Percentiles rank a stretch among this genome's conserved stretches.
Evolutionary conservation across 345 rosid species (phyloP).

Genomic region (Lepidium aucheri): DNA sequence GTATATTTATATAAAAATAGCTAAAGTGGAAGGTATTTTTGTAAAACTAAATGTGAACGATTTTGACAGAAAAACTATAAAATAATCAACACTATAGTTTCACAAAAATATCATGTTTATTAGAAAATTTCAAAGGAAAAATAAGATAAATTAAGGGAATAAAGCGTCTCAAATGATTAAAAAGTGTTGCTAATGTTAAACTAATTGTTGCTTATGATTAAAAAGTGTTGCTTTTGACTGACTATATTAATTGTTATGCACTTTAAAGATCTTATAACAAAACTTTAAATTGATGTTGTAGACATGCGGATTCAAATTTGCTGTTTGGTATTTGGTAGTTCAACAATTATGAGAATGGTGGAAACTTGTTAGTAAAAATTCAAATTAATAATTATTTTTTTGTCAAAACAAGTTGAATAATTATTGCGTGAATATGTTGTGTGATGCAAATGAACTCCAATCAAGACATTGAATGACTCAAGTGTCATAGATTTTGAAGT

Average conservation of each 20-base stretch:
- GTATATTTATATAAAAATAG: neutral
- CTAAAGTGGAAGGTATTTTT: neutral
- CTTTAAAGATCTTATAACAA: neutral
- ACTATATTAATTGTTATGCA: neutral
- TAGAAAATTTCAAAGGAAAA: neutral
- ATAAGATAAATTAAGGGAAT: neutral
- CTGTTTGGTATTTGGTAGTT: neutral
- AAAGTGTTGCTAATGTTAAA: neutral
- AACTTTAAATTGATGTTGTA: neutral
- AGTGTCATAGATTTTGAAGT: neutral
- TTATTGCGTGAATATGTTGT: neutral
- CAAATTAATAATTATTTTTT: neutral
- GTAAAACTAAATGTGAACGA: neutral
- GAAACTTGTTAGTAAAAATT: neutral
- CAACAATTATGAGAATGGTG: neutral
- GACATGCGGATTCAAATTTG: neutral
- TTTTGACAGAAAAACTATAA: neutral
- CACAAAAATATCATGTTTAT: neutral
- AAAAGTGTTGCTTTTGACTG: neutral
- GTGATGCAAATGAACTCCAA: neutral
- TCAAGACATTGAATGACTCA: neutral
- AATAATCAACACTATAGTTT: neutral
- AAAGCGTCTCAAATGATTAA: neutral
- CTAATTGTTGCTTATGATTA: neutral
- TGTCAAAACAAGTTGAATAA: neutral